A percentile compares a stretch with the other conserved stretches of the same genome.
Conservation (phyloP, 2,329 filamentous ascomycete species). For the Neopestalotiopsis clavispora region DNA sequence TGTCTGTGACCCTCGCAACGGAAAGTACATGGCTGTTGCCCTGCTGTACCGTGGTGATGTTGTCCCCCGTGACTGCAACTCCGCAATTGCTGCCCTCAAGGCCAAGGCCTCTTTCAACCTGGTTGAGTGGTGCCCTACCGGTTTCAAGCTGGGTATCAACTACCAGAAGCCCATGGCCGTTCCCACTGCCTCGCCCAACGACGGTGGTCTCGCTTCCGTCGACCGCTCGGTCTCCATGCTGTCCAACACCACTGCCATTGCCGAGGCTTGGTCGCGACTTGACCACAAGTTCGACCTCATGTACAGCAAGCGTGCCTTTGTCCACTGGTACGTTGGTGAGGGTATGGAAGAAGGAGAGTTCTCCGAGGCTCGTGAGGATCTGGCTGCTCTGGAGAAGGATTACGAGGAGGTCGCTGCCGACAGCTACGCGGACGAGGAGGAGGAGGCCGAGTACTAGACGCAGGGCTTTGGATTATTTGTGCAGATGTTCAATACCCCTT, state of each 20-base stretch:
- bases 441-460: constrained; percentile 80
- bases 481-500: constrained; percentile 19
- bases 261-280: constrained; percentile 74
- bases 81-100: constrained; percentile 70
- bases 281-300: constrained; percentile 80
- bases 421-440: constrained; percentile 68
- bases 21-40: constrained; percentile 78
- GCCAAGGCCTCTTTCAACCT: constrained; percentile 75
- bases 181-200: constrained; percentile 53
- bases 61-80: constrained; percentile 71
- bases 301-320: constrained; percentile 79
- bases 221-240: constrained; percentile 72
- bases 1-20: constrained; percentile 74
- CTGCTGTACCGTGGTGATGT: constrained; percentile 75
- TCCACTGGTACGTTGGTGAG: constrained; percentile 84
- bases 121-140: constrained; percentile 77
- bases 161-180: constrained; percentile 71
- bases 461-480: constrained; percentile 6
- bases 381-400: constrained; percentile 84
- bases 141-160: constrained; percentile 79
- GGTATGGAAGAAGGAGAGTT: constrained; percentile 94
- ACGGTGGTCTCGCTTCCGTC: constrained; percentile 65
- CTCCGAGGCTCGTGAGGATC: constrained; percentile 83
- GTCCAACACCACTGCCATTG: constrained; percentile 76
- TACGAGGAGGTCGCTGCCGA: constrained; percentile 85